Percentiles rank a stretch among this genome's conserved stretches.
Conservation (phyloP, 2,329 filamentous ascomycete genomes). For the Xylaria hypoxylon region DNA sequence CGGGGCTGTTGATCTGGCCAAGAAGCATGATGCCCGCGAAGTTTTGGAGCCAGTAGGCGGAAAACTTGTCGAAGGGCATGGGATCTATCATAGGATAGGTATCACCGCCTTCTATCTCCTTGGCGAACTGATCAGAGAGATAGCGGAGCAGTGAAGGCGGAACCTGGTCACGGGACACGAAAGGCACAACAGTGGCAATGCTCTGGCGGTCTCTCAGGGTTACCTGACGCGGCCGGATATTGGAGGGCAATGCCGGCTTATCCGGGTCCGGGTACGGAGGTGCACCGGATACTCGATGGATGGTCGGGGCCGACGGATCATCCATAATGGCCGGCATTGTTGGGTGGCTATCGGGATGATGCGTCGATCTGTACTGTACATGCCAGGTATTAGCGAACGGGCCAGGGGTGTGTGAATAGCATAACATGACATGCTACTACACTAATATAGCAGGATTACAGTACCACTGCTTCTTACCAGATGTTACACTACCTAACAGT, state of each 20-base stretch:
- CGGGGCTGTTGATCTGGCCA: constrained; percentile 74
- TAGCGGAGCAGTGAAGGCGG: constrained; percentile 80
- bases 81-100: constrained; percentile 89
- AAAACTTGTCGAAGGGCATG: constrained; percentile 79
- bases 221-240: constrained; percentile 79
- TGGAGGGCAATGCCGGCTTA: constrained; percentile 72
- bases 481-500: constrained; percentile 17
- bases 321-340: constrained; percentile 82
- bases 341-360: not conserved
- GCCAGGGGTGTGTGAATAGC: constrained; percentile 19
- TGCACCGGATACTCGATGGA: constrained; percentile 76
- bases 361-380: constrained; percentile 2
- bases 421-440: not conserved
- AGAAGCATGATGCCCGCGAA: constrained; percentile 90
- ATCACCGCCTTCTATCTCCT: constrained; percentile 91
- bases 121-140: constrained; percentile 84
- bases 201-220: constrained; percentile 87
- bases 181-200: constrained; percentile 84
- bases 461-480: constrained; percentile 13
- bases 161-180: constrained; percentile 81
- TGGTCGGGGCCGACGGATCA: constrained; percentile 76
- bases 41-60: constrained; percentile 89
- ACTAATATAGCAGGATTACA: constrained; percentile 16
- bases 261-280: constrained; percentile 72
- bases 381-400: constrained; percentile 21